These are phyloP conservation scores for Entoloma clypeatum DNA, from an alignment of 1,284 basidiomycete species.

Conservation along the genomic window DNA sequence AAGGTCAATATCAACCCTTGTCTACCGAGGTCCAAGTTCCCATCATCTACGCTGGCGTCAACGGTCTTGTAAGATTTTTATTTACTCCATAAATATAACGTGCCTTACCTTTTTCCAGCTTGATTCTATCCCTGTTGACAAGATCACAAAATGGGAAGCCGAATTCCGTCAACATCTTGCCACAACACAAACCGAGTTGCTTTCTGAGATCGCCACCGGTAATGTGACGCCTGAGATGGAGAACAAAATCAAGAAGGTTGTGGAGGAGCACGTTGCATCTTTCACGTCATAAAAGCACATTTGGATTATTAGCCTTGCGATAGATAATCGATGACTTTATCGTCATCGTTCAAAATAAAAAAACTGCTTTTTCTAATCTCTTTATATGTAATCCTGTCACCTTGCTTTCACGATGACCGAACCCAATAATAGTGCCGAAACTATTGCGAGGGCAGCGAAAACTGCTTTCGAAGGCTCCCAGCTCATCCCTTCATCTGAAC, in stretches of 20 bases:
- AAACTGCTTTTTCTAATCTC: slow-evolving; percentile 16
- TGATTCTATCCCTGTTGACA: slow-evolving; percentile 89
- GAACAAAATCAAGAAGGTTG: slow-evolving; percentile 89
- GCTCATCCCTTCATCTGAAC: slow-evolving; percentile 63
- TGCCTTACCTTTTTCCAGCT: slow-evolving; percentile 43
- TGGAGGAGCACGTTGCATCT: slow-evolving; percentile 81
- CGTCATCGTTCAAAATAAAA: slow-evolving; percentile 20
- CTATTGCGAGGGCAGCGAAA: slow-evolving; percentile 78
- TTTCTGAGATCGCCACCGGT: slow-evolving; percentile 81
- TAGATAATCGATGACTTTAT: slow-evolving; percentile 20
- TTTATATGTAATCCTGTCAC: slow-evolving; percentile 3
- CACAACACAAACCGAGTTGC: slow-evolving; percentile 63
- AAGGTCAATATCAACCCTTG: slow-evolving; percentile 95
- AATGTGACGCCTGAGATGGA: slow-evolving; percentile 87
- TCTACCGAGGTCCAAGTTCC: slow-evolving; percentile 96
- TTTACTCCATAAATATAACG: not conserved
- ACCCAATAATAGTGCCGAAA: slow-evolving; percentile 25
- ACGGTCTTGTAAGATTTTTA: slow-evolving; percentile 75
- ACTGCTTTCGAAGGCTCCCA: slow-evolving; percentile 84
- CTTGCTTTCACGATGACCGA: slow-evolving; percentile 15
- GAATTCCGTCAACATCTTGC: slow-evolving; percentile 85
- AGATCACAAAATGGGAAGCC: slow-evolving; percentile 93
- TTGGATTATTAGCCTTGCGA: slow-evolving; percentile 15
- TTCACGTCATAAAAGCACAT: slow-evolving; percentile 59
- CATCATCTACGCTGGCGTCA: slow-evolving; percentile 98